Conservation (phyloP, 805 yeast species). For the Scheffersomyces ergatensis region DNA sequence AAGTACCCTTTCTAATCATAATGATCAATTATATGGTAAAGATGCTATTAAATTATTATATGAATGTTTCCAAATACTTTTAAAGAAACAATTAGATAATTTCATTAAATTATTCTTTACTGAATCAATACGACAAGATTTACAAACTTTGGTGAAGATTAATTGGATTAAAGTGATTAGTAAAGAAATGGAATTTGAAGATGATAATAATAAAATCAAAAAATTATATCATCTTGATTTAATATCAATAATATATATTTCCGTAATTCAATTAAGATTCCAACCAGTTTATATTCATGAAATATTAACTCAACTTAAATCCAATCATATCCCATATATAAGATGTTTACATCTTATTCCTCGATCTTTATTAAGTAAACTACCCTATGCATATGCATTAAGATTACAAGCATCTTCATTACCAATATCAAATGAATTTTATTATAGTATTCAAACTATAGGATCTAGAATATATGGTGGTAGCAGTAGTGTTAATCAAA, state of each 20-base stretch:
- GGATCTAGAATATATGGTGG: constrained; percentile 6
- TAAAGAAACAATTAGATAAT: constrained; percentile 43
- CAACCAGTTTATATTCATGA: constrained; percentile 52
- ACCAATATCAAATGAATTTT: constrained; percentile 38
- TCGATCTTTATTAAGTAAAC: constrained; percentile 22
- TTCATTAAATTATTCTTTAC: constrained; percentile 8
- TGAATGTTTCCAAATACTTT: constrained; percentile 48
- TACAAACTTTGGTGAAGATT: constrained; percentile 23
- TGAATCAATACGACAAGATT: constrained; percentile 13
- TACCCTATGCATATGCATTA: constrained; percentile 38
- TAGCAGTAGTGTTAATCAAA: not conserved
- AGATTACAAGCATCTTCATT: constrained; percentile 37
- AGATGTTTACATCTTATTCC: constrained; percentile 42
- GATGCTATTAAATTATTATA: constrained; percentile 44
- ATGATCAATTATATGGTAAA: constrained; percentile 41
- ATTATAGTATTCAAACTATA: constrained; percentile 15
- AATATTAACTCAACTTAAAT: constrained; percentile 38
- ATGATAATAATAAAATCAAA: not conserved
- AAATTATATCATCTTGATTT: constrained; percentile 20
- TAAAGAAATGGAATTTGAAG: constrained; percentile 2
- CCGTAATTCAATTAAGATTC: constrained; percentile 43
- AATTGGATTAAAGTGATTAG: constrained; percentile 29
- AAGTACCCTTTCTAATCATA: constrained; percentile 8
- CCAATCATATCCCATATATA: constrained; percentile 49
- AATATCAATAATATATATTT: constrained; percentile 46